Evolutionary conservation across 148 eudicot species (phyloP), one percentile per base, ranked within the genome.

Genomic region (Pouteria glomerata): DNA sequence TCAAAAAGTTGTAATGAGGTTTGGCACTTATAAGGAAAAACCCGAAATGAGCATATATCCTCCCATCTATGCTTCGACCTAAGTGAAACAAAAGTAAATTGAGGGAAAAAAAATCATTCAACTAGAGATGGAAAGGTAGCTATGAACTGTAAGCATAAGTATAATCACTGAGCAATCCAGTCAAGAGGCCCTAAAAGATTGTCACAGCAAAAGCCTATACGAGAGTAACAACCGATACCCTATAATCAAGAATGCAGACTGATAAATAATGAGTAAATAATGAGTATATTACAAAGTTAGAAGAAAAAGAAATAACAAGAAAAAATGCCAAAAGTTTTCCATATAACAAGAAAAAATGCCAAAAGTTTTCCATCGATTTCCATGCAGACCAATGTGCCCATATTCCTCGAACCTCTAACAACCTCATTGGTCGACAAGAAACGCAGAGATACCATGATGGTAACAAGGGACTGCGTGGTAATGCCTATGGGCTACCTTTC

Each of bases 11-110:
- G 97, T 69, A 95, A 78, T 41, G 85, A 82, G 73, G 76, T 81
- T 78, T 86, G 96, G 74, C 82, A 81, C 74, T 91, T 91, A 78
- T 75, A 70, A 64, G 98, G 98, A 69, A 91, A 94, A 80, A 85
- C 92, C 50, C 82, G 85, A 71, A 94, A 94, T 23, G 84, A 81
- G 78, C 96, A 88, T 57, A 91, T 70, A 82, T 95, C 98, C 64
- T 82, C 85, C 98, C 96, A 95, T 60, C 73, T 88, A 29, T 76
- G 85, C 81, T 86, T 86, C 74, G 69, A 73, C 79, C 98, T 94
- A 84, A 55, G 23, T 69, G 44, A 77, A n/a, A 73, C 60, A 24
- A 77, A 66, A 74, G 41, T 34, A 70, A 57, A 52, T 19, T 26
- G 50, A 56, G n/a, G n/a, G n/a, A n/a, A n/a, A n/a, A 58, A n/a